phyloP scores from a whole-genome alignment of 148 eudicot genomes.

The Arctostaphylos glauca region DNA sequence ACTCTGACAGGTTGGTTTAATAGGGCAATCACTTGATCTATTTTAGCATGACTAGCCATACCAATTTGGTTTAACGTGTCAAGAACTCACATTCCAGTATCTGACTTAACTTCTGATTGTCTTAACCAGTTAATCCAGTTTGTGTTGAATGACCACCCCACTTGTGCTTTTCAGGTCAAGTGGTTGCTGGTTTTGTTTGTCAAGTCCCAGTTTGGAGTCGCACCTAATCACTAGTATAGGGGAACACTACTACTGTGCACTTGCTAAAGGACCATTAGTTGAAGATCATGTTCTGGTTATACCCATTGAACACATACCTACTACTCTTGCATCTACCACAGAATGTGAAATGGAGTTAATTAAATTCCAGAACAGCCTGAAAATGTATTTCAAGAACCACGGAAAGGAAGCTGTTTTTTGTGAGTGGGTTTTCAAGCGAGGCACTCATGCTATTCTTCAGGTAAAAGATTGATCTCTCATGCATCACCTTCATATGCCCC shows the following conservation, averaged over 20 bases:
- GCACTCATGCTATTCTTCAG: slow-evolving; percentile 93
- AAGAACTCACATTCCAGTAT: not conserved
- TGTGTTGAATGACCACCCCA: not conserved
- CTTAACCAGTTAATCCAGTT: not conserved
- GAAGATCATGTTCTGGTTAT: slow-evolving; percentile 78
- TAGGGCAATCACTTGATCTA: not conserved
- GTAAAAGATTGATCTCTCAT: slow-evolving; percentile 28
- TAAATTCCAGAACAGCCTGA: slow-evolving; percentile 63
- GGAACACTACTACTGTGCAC: slow-evolving; percentile 74
- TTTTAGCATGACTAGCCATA: not conserved
- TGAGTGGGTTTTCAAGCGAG: slow-evolving; percentile 77
- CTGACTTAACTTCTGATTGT: not conserved
- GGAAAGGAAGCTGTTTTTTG: slow-evolving; percentile 77
- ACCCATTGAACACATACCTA: slow-evolving; percentile 75
- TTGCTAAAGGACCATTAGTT: slow-evolving; percentile 89
- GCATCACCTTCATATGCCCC: not conserved
- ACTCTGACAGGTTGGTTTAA: slow-evolving; percentile 49
- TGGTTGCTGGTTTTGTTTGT: slow-evolving; percentile 99
- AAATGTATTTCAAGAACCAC: slow-evolving; percentile 51
- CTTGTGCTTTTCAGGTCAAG: slow-evolving; percentile 52
- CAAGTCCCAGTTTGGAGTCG: slow-evolving; percentile 78
- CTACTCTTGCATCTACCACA: slow-evolving; percentile 56
- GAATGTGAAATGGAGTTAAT: slow-evolving; percentile 69
- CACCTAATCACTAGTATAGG: slow-evolving; percentile 83
- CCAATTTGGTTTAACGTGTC: not conserved